These are phyloP conservation scores for Fusarium verticillioides DNA, from an alignment of 2,329 filamentous ascomycete species.

Conservation along the genomic window DNA sequence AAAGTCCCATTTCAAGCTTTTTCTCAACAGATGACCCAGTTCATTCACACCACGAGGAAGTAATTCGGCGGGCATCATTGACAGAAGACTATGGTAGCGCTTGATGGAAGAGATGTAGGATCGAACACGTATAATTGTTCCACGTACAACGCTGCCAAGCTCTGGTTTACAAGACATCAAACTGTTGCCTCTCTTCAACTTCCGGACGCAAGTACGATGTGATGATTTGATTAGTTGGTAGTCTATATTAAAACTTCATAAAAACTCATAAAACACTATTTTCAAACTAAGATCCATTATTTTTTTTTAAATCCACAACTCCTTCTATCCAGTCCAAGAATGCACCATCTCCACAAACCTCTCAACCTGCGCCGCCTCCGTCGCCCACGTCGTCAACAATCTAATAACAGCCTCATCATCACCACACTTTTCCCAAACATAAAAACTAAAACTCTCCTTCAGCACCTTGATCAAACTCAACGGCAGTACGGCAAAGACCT, in stretches of 20 bases:
- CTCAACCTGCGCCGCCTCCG: conserved; percentile 55
- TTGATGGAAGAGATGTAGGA: not conserved
- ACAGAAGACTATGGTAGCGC: not conserved
- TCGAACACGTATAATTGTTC: not conserved
- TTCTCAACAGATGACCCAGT: not conserved
- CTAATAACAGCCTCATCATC: conserved; percentile 55
- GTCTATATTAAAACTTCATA: not conserved
- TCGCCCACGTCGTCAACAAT: conserved; percentile 63
- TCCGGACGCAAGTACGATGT: not conserved
- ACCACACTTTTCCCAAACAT: conserved; percentile 59
- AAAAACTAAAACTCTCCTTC: conserved; percentile 58
- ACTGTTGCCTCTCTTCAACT: not conserved
- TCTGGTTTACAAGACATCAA: not conserved
- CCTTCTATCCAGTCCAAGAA: conserved; percentile 10
- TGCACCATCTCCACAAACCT: conserved; percentile 45
- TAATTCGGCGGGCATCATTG: not conserved
- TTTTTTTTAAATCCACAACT: no score
- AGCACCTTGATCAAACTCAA: conserved; percentile 51
- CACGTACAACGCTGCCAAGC: not conserved
- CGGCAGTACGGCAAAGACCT: conserved; percentile 61
- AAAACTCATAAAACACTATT: not conserved
- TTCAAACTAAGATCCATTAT: not conserved
- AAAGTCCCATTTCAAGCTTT: not conserved
- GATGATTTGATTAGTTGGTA: not conserved
- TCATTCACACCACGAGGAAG: not conserved